Evolutionary conservation across 495 filamentous ascomycete species (phyloP), one percentile per base, ranked within the genome.

Genomic region (Penicillium desertorum): DNA sequence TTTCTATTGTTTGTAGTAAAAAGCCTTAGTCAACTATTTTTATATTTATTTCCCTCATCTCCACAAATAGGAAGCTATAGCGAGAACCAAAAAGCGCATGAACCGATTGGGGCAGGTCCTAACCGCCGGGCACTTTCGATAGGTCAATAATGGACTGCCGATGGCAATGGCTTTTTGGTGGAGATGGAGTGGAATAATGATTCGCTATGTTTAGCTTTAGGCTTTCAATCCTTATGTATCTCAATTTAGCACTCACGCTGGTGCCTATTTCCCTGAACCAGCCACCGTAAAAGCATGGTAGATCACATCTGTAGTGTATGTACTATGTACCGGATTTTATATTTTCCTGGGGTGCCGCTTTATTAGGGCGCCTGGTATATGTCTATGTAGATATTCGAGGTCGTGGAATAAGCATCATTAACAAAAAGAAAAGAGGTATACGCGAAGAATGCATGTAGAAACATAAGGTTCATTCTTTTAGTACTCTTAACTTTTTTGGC

Each of bases 221-320:
- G 12, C 29, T 54, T 47, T 17, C 8, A 54, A 29, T 44, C 5
- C 25, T 32, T 1, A 25, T 25, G 23, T 25, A 25, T 29, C 39
- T 32, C 10, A 45, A 16, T 14, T 23, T 19, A n/a, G n/a, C 11
- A 8, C 3, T n/a, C 22, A 45, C 2, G 16, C 50, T 52, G 37
- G 50, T 68, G 63, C 58, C 65, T 68, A 56, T 62, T 66, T 56
- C 29, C 29, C 29, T 34, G 30, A 34, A 12, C 30, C 30, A 34
- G 30, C 30, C 30, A 34, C 30, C 30, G 11, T 34, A 5, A 34
- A 34, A 34, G 11, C 12, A 34, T 34, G 4, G 9, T 30, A 34
- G 30, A 34, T 34, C 11, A 34, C 30, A 32, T 10, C 22, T 23
- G 22, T 23, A 23, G 8, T 29, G 27, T 29, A 29, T 29, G 27